phyloP scores from a whole-genome alignment of 305 asterid species.

The Lippia alba region DNA sequence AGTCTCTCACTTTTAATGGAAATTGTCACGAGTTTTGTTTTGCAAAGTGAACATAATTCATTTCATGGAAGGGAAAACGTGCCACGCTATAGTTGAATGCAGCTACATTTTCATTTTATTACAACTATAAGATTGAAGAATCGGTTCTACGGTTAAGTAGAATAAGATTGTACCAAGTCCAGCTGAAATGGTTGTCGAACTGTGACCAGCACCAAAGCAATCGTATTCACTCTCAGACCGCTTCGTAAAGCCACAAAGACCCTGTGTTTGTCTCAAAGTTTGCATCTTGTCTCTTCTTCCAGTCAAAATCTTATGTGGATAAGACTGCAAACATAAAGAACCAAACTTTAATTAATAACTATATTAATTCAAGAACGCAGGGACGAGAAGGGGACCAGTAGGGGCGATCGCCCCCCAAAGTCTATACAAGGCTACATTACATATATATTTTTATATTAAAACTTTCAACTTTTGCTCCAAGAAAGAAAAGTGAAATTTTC shows the following conservation, averaged over 20 bases:
- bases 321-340: constrained; percentile 55
- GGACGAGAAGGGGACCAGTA: background rate
- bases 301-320: constrained; percentile 94
- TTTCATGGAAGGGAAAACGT: too few relatives aligned
- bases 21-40: too few relatives aligned
- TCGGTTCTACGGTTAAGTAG: constrained; percentile 2
- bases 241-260: constrained; percentile 89
- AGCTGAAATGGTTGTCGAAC: constrained; percentile 98
- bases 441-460: too few relatives aligned
- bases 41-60: too few relatives aligned
- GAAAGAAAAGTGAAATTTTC: too few relatives aligned
- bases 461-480: too few relatives aligned
- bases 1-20: too few relatives aligned
- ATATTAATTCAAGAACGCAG: background rate
- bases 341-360: constrained; percentile 20
- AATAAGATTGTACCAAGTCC: constrained; percentile 63
- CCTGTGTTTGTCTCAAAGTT: constrained; percentile 85
- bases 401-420: background rate
- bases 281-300: constrained; percentile 88
- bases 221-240: constrained; percentile 93
- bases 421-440: background rate
- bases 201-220: constrained; percentile 95
- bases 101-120: too few relatives aligned
- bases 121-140: background rate
- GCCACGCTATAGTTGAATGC: too few relatives aligned